These are phyloP conservation scores for Coemansia sp. DNA, from an alignment of 192 early-diverging fungal species.

Conservation along the genomic window DNA sequence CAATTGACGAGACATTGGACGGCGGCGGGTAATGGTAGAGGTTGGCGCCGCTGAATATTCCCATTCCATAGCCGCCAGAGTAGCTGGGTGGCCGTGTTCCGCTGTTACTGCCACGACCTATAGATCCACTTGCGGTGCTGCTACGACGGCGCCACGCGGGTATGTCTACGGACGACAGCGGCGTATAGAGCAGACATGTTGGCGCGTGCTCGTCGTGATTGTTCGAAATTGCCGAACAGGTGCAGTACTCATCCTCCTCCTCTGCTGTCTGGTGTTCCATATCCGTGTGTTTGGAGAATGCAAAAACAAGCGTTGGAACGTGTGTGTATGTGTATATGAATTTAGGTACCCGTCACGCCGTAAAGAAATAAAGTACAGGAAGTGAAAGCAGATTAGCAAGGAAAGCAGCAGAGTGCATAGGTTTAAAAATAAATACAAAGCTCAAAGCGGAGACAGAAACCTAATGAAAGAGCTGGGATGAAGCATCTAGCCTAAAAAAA, in stretches of 20 bases:
- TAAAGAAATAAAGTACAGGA: neutral
- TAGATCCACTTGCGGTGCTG: constrained; percentile 21
- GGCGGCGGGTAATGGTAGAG: constrained; percentile 33
- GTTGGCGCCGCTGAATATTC: constrained; percentile 28
- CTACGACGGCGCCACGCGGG: constrained; percentile 32
- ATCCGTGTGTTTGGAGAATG: neutral
- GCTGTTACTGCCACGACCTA: constrained; percentile 23
- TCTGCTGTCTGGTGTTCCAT: constrained; percentile 47
- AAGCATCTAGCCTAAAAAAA: neutral
- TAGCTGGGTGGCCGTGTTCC: constrained; percentile 42
- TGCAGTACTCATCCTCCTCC: constrained; percentile 45
- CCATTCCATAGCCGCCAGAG: constrained; percentile 36
- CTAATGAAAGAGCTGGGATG: neutral
- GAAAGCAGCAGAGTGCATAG: too few relatives aligned
- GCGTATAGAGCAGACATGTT: constrained; percentile 50
- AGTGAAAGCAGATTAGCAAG: too few relatives aligned
- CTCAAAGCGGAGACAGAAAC: neutral
- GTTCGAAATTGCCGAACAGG: constrained; percentile 42
- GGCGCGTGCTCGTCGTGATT: constrained; percentile 44
- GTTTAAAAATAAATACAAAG: neutral
- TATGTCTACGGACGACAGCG: constrained; percentile 47
- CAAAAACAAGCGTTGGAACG: neutral
- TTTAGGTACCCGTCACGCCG: too few relatives aligned
- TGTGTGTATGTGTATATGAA: too few relatives aligned
- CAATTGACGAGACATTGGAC: constrained; percentile 50